Evolutionary conservation across 1,139 yeast genomes (phyloP).

Genomic region (Citeromyces hawaiiensis): DNA sequence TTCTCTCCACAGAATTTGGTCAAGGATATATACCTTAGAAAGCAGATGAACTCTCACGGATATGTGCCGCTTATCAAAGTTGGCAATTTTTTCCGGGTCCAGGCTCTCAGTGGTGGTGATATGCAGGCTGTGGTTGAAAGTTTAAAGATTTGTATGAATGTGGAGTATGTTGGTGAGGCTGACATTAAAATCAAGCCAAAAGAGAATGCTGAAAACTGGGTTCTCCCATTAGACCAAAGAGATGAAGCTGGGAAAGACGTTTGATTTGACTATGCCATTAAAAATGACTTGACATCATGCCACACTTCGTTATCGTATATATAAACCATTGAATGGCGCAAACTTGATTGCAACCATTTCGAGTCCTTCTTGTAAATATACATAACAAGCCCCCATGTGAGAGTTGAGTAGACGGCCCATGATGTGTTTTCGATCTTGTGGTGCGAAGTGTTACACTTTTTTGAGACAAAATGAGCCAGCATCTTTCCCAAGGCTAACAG

Average conservation of each 20-base stretch:
- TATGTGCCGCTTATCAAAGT: constrained; percentile 52
- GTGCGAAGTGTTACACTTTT: constrained; percentile 5
- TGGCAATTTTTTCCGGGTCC: constrained; percentile 64
- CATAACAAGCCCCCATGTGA: constrained; percentile 64
- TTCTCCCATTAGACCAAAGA: constrained; percentile 33
- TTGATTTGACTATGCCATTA: constrained; percentile 1
- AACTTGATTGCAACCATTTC: constrained; percentile 43
- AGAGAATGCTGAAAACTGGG: constrained; percentile 31
- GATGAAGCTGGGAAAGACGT: constrained; percentile 19
- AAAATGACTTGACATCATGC: constrained; percentile 3
- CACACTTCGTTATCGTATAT: constrained; percentile 35
- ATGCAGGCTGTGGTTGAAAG: constrained; percentile 30
- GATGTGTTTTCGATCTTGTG: constrained; percentile 25
- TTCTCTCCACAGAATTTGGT: too few species aligned
- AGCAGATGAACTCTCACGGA: constrained; percentile 69
- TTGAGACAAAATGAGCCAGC: constrained; percentile 9
- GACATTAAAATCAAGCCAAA: constrained; percentile 28
- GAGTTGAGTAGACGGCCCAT: constrained; percentile 51
- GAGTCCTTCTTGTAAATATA: constrained; percentile 50
- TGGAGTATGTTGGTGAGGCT: constrained; percentile 28
- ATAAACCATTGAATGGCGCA: constrained; percentile 58
- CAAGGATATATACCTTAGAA: constrained; percentile 67
- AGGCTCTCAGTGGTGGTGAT: constrained; percentile 41
- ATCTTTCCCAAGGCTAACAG: constrained; percentile 33
- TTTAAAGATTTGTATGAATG: constrained; percentile 23